phyloP scores from a whole-genome alignment of 169 alveolate genomes.

The Plasmodium malariae region DNA sequence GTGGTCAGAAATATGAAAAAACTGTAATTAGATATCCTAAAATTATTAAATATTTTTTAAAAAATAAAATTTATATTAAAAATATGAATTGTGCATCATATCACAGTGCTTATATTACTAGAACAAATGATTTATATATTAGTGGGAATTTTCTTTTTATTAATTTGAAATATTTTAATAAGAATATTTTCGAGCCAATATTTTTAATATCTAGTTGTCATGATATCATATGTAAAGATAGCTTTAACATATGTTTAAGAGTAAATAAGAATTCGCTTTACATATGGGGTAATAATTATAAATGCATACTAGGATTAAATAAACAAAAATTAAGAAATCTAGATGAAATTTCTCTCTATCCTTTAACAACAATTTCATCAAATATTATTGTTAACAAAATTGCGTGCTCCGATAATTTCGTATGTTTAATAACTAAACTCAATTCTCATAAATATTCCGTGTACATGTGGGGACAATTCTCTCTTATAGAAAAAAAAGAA shows the following conservation, averaged over 20 bases:
- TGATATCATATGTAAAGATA: slow-evolving; percentile 44
- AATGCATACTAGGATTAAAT: slow-evolving; percentile 72
- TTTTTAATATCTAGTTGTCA: slow-evolving; percentile 79
- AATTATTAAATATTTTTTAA: slow-evolving; percentile 68
- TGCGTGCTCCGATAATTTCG: slow-evolving; percentile 74
- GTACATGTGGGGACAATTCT: slow-evolving; percentile 76
- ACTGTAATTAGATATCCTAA: slow-evolving; percentile 68
- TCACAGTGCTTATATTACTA: slow-evolving; percentile 72
- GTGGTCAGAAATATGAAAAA: slow-evolving; percentile 71
- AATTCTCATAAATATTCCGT: slow-evolving; percentile 30
- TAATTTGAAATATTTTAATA: slow-evolving; percentile 76
- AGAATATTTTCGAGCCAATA: slow-evolving; percentile 77
- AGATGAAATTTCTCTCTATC: slow-evolving; percentile 74
- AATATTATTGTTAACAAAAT: slow-evolving; percentile 73
- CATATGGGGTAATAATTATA: slow-evolving; percentile 75
- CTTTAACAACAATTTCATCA: slow-evolving; percentile 35
- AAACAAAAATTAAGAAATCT: slow-evolving; percentile 57
- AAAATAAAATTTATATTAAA: slow-evolving; percentile 53
- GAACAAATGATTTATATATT: slow-evolving; percentile 57
- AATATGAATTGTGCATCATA: slow-evolving; percentile 73
- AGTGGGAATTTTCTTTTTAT: slow-evolving; percentile 80
- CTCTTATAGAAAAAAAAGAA: slow-evolving; percentile 47
- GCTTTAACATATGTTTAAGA: slow-evolving; percentile 43
- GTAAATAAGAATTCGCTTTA: slow-evolving; percentile 42
- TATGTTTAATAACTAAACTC: slow-evolving; percentile 46